Conservation (phyloP, 306 rosid genomes). For the Dalbergia cochinchinensis region DNA sequence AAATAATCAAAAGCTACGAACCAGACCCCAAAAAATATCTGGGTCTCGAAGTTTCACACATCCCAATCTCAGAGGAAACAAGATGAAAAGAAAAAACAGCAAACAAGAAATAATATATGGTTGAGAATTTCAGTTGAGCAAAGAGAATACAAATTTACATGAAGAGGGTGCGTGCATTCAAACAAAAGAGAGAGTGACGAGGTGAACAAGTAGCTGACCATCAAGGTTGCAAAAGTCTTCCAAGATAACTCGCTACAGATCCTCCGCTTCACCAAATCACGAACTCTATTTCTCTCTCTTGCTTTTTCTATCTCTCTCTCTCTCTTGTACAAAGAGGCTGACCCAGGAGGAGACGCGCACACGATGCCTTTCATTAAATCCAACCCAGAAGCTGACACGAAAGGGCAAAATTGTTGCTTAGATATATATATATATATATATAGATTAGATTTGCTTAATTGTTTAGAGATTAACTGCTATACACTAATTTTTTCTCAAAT, state of each 20-base stretch:
- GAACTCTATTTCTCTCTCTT: neutral
- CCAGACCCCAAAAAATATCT: constrained; percentile 14
- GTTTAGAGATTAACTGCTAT: too few relatives aligned
- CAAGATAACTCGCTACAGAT: constrained; percentile 42
- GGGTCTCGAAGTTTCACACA: constrained; percentile 45
- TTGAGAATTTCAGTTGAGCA: neutral
- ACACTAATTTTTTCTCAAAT: too few relatives aligned
- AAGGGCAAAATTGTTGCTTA: constrained; percentile 25
- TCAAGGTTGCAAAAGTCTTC: constrained; percentile 45
- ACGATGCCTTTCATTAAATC: constrained; percentile 62
- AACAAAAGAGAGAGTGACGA: neutral
- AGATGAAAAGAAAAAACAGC: neutral
- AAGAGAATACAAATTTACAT: neutral
- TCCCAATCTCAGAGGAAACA: neutral
- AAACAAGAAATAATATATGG: neutral
- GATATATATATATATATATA: constrained; percentile 7
- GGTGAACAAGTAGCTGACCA: constrained; percentile 54
- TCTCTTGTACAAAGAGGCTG: constrained; percentile 38
- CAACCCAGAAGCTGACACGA: constrained; percentile 42
- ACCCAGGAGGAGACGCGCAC: constrained; percentile 56
- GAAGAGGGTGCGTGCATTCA: neutral
- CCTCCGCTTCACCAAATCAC: constrained; percentile 20
- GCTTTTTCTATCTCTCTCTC: constrained; percentile 34
- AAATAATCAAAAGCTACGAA: constrained; percentile 21
- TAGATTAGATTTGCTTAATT: too few relatives aligned